Evolutionary conservation across 108 stramenopile species (phyloP).

Genomic region (Cyclotella sp.): DNA sequence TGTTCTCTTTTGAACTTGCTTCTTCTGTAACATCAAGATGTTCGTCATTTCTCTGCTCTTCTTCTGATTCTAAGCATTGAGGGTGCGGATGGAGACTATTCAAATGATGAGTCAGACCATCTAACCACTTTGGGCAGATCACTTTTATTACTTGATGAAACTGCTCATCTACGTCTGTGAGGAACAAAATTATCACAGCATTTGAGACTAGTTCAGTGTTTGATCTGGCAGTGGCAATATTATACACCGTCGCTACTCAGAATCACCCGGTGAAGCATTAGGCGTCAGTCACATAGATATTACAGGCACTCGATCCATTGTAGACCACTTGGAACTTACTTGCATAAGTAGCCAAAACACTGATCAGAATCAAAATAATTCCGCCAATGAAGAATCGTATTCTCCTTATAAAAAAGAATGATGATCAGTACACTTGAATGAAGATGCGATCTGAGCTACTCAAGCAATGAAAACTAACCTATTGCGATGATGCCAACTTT

Average conservation of each 20-base stretch:
- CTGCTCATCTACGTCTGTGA: slow-evolving; percentile 32
- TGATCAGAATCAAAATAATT: neutral
- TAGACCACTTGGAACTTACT: too few species aligned
- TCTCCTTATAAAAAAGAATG: neutral
- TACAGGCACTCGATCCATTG: too few species aligned
- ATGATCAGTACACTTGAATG: too few species aligned
- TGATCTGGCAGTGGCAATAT: slow-evolving; percentile 17
- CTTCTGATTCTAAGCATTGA: too few species aligned
- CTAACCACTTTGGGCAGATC: neutral
- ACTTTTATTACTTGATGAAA: neutral
- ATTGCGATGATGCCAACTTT: neutral
- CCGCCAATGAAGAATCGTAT: slow-evolving; percentile 6
- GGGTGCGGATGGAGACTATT: too few species aligned
- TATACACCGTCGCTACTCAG: slow-evolving; percentile 23
- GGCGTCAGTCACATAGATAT: too few species aligned
- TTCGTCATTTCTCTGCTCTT: too few species aligned
- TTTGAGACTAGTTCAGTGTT: slow-evolving; percentile 29
- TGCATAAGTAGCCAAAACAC: slow-evolving; percentile 9
- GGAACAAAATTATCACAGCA: slow-evolving; percentile 29
- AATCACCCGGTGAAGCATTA: too few species aligned
- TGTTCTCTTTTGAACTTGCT: too few species aligned
- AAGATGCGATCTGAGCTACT: too few species aligned
- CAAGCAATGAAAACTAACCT: too few species aligned
- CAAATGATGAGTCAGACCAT: neutral
- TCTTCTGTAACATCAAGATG: too few species aligned